Evolutionary conservation across 2,329 filamentous ascomycete species (phyloP).

Genomic region (Ophiostoma sp.): DNA sequence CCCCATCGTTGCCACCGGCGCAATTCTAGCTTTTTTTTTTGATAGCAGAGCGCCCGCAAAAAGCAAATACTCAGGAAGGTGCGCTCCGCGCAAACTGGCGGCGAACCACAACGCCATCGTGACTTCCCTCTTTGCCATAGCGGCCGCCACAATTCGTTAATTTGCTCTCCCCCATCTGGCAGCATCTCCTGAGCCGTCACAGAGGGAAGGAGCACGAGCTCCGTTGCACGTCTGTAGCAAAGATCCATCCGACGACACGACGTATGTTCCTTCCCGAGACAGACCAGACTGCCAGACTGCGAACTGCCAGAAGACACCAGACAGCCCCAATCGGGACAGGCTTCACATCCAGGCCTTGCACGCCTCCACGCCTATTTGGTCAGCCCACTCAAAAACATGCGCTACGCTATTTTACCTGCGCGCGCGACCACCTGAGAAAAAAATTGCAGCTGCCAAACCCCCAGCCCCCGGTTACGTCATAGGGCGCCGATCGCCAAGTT

Average conservation of each 20-base stretch:
- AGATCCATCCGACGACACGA: neutral
- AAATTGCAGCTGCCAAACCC: slow-evolving; percentile 9
- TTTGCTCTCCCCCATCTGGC: neutral
- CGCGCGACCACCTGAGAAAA: slow-evolving; percentile 4
- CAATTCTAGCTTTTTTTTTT: too few species aligned
- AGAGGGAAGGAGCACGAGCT: slow-evolving; percentile 1
- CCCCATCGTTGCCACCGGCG: neutral
- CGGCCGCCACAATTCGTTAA: neutral
- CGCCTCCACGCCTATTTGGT: neutral
- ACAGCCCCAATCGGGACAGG: neutral
- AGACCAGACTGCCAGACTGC: neutral
- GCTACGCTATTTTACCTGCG: slow-evolving; percentile 2
- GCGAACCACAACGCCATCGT: neutral
- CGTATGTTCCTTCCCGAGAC: neutral
- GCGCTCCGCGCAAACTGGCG: neutral
- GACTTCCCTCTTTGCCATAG: neutral
- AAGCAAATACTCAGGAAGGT: neutral
- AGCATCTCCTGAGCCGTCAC: neutral
- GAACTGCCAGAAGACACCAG: neutral
- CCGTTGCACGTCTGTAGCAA: neutral
- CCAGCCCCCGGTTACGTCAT: slow-evolving; percentile 29
- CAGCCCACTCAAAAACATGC: neutral
- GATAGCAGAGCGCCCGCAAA: neutral
- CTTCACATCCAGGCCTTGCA: neutral
- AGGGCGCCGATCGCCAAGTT: slow-evolving; percentile 25